Conservation (phyloP, 2,329 filamentous ascomycete genomes). For the Botrytis hyacinthi region DNA sequence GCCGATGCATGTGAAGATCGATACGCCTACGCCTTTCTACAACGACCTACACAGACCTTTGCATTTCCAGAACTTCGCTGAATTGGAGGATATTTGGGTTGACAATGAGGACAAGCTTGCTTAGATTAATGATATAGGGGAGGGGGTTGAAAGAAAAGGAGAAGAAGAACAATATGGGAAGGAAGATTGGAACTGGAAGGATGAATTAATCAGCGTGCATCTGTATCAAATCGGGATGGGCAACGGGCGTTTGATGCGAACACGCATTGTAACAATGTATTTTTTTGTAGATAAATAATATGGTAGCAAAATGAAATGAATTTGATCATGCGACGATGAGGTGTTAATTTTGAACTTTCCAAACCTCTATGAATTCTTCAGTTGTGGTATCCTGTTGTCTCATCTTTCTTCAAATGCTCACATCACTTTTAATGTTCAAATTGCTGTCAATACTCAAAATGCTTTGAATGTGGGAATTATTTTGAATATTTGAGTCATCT, state of each 20-base stretch:
- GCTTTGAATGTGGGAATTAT: background rate
- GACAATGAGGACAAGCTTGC: conserved; percentile 92
- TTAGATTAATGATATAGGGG: conserved; percentile 46
- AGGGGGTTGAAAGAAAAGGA: background rate
- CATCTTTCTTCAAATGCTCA: background rate
- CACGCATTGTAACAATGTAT: conserved; percentile 11
- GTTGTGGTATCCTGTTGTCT: background rate
- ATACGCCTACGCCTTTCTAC: conserved; percentile 88
- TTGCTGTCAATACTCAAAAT: background rate
- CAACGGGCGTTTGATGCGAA: conserved; percentile 11
- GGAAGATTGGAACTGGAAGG: background rate
- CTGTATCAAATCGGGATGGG: conserved; percentile 9
- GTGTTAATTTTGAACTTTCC: background rate
- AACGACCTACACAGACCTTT: conserved; percentile 86
- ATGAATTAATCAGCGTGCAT: conserved; percentile 13
- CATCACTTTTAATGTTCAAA: background rate
- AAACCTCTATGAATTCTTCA: background rate
- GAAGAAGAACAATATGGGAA: background rate
- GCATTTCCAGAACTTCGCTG: conserved; percentile 96
- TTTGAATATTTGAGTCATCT: background rate
- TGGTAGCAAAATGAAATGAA: conserved; percentile 13
- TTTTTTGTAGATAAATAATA: conserved; percentile 15
- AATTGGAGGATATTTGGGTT: conserved; percentile 95
- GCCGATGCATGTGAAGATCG: conserved; percentile 85
- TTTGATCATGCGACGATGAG: background rate